Evolutionary conservation across 2,329 filamentous ascomycete genomes (phyloP), one percentile per base, ranked within the genome.

Genomic region (Diplodia corticola): DNA sequence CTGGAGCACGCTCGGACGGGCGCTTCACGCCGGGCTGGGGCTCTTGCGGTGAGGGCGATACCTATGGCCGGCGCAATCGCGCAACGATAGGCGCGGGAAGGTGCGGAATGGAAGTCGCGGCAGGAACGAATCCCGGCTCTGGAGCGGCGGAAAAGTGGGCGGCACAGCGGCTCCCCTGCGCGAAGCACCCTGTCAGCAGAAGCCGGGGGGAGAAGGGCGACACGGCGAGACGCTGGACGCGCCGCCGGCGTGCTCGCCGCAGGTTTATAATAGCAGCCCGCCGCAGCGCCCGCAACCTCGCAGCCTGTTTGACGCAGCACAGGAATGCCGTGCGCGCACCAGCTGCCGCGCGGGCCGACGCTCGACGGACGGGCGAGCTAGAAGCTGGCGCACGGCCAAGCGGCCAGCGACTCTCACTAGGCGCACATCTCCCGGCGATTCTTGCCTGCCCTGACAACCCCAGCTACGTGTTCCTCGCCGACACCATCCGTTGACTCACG

Each of bases 401-500:
- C 44, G 44, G 17, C 37, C 54, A 30, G 24, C 33, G 33, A 35
- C n/a, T n/a, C n/a, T n/a, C n/a, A n/a, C 33, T 35, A 35, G 33
- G 33, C 46, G 57, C 57, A 61, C 57, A 61, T 61, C 57, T 61
- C 57, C 57, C 57, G 57, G 30, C 57, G 57, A 61, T 61, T 61
- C 26, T 61, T 61, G 57, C 57, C 57, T 46, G 57, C 57, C 57
- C 57, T 61, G 55, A 60, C 40, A 46, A 26, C 44, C 55, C 55
- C n/a, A 13, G 44, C 57, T 61, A 61, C 57, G 57, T 61, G 57
- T 40, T 49, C 57, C 26, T n/a, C 26, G n/a, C 4, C 24, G 17
- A 15, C 37, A n/a, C 37, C 37, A 44, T 24, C 44, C 57, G 28
- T 50, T 61, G 57, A 61, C 57, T 61, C 57, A 61, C 26, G 24